Conservation (phyloP, 2,329 filamentous ascomycete genomes). For the Scytalidium lignicola region DNA sequence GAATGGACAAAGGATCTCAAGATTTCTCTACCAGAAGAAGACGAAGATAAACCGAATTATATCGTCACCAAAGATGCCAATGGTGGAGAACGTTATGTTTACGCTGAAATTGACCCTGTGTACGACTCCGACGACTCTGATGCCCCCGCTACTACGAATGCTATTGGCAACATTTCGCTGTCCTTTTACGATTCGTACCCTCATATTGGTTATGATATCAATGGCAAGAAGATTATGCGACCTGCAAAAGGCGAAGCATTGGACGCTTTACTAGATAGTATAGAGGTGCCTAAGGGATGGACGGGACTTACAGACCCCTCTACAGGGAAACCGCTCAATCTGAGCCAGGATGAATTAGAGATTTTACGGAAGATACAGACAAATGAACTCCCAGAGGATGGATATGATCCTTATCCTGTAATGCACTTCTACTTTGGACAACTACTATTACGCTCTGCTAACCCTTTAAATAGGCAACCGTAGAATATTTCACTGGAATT, state of each 20-base stretch:
- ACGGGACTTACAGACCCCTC: conserved; percentile 91
- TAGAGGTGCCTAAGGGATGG: conserved; percentile 95
- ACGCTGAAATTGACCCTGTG: conserved; percentile 86
- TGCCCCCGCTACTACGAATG: conserved; percentile 73
- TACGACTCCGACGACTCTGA: conserved; percentile 97
- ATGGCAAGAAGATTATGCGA: conserved; percentile 96
- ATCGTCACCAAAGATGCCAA: conserved; percentile 74
- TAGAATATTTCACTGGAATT: conserved; percentile 90
- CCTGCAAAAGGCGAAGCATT: conserved; percentile 90
- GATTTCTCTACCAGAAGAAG: conserved; percentile 22
- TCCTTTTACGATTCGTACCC: conserved; percentile 97
- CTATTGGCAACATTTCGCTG: conserved; percentile 90
- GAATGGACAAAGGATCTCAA: conserved; percentile 21
- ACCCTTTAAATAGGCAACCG: conserved; percentile 54
- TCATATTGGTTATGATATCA: conserved; percentile 98
- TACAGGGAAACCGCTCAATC: conserved; percentile 85
- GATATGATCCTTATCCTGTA: conserved; percentile 87
- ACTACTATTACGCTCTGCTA: conserved; percentile 12
- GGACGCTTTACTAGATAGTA: conserved; percentile 90
- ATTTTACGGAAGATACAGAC: conserved; percentile 83
- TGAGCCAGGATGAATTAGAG: conserved; percentile 84
- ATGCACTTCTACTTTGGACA: conserved; percentile 21
- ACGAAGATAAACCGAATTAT: conserved; percentile 42
- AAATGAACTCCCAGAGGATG: conserved; percentile 81
- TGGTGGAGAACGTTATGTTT: conserved; percentile 84